Evolutionary conservation across 1,284 basidiomycete species (phyloP).

Genomic region (Rhizoctonia solani): DNA sequence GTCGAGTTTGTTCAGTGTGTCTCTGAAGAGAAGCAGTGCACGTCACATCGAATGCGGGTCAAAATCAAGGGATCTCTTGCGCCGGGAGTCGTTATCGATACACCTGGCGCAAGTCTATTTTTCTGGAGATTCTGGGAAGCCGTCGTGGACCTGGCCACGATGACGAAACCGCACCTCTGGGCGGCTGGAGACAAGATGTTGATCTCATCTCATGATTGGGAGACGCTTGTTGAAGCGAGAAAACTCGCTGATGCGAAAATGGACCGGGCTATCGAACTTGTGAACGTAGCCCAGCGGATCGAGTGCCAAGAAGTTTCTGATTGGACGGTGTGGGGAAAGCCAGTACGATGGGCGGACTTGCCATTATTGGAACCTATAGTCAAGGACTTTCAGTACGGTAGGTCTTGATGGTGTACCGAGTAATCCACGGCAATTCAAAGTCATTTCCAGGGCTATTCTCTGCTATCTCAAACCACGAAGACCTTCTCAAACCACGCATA

Average conservation of each 20-base stretch:
- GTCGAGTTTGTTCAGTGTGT: constrained; percentile 28
- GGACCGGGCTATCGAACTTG: constrained; percentile 12
- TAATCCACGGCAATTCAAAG: neutral
- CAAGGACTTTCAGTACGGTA: constrained; percentile 12
- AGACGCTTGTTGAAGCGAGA: neutral
- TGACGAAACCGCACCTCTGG: neutral
- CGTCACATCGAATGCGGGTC: constrained; percentile 13
- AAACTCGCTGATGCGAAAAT: neutral
- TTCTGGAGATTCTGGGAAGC: constrained; percentile 24
- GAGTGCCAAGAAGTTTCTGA: neutral
- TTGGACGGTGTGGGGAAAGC: constrained; percentile 10
- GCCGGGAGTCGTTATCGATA: constrained; percentile 15
- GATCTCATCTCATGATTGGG: constrained; percentile 9
- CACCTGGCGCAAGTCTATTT: constrained; percentile 21
- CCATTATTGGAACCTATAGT: constrained; percentile 19
- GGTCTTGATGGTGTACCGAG: neutral
- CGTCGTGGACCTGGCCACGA: constrained; percentile 1
- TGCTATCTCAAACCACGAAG: constrained; percentile 13
- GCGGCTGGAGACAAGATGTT: neutral
- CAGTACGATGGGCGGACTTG: constrained; percentile 15
- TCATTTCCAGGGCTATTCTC: constrained; percentile 2
- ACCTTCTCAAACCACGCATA: constrained; percentile 11
- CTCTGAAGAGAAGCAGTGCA: constrained; percentile 17
- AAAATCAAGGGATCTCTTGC: neutral
- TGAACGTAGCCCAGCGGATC: constrained; percentile 12